phyloP scores from a whole-genome alignment of 2,329 filamentous ascomycete species.

The Penicillium brasilianum region DNA sequence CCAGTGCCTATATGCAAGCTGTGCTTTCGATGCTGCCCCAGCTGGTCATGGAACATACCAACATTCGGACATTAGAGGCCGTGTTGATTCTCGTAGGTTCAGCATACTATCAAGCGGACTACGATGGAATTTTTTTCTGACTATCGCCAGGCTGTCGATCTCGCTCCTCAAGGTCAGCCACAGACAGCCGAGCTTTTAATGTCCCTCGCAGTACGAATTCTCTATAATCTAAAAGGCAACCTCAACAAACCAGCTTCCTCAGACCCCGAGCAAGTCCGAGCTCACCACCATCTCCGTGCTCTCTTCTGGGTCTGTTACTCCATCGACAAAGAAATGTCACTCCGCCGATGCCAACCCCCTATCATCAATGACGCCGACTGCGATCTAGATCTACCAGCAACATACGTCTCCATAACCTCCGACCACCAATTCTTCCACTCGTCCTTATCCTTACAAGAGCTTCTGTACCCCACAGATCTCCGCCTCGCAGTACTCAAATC shows the following conservation, averaged over 20 bases:
- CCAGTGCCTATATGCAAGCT: slow-evolving; percentile 32
- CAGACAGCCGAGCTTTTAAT: slow-evolving; percentile 28
- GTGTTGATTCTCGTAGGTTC: slow-evolving; percentile 28
- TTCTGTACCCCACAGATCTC: slow-evolving; percentile 2
- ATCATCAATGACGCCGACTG: slow-evolving; percentile 54
- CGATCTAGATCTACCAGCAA: slow-evolving; percentile 51
- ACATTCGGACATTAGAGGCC: slow-evolving; percentile 27
- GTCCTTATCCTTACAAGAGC: not conserved
- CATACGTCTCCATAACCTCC: slow-evolving; percentile 7
- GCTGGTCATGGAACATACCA: slow-evolving; percentile 28
- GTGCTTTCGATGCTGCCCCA: slow-evolving; percentile 29
- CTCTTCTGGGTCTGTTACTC: slow-evolving; percentile 59
- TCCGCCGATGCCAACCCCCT: slow-evolving; percentile 56
- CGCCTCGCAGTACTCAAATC: slow-evolving; percentile 9
- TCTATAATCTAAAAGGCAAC: slow-evolving; percentile 26
- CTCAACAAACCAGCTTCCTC: not conserved
- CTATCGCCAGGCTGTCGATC: slow-evolving; percentile 21
- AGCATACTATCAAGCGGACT: not conserved
- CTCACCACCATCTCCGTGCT: slow-evolving; percentile 24
- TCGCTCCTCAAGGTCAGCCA: slow-evolving; percentile 31
- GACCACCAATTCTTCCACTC: slow-evolving; percentile 8
- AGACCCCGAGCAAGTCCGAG: not conserved
- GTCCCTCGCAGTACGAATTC: slow-evolving; percentile 28
- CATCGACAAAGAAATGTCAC: slow-evolving; percentile 57
- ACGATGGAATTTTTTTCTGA: not conserved